phyloP scores from a whole-genome alignment of 2,329 filamentous ascomycete species.

The Fusarium metavorans region DNA sequence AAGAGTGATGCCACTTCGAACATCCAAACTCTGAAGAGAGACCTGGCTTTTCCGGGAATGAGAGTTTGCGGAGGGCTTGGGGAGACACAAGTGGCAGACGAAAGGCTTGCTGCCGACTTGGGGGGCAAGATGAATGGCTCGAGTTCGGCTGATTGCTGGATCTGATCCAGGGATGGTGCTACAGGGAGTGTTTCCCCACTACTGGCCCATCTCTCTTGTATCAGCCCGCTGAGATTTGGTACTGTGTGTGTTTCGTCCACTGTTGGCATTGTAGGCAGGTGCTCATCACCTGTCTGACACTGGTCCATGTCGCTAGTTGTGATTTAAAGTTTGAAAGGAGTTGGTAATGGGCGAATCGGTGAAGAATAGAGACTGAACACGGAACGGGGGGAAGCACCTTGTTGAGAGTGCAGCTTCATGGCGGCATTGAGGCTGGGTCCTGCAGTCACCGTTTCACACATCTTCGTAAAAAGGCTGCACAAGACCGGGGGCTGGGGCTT shows the following conservation, averaged over 20 bases:
- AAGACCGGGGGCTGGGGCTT: no score
- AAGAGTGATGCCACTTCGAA: background rate
- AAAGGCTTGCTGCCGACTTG: background rate
- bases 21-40: background rate
- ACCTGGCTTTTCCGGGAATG: background rate
- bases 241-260: background rate
- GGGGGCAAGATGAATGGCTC: background rate
- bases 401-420: background rate
- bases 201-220: accelerated
- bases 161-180: background rate
- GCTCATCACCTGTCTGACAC: background rate
- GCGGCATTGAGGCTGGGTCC: background rate
- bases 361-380: background rate
- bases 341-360: background rate
- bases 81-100: background rate
- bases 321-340: background rate
- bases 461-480: no score
- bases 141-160: background rate
- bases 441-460: background rate
- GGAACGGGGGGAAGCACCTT: background rate
- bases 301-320: background rate
- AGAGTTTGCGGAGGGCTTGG: background rate
- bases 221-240: no score
- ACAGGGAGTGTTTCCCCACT: background rate
- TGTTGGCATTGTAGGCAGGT: background rate